These are phyloP conservation scores for Citrus inodora DNA, from an alignment of 345 rosid genomes.

Conservation along the genomic window DNA sequence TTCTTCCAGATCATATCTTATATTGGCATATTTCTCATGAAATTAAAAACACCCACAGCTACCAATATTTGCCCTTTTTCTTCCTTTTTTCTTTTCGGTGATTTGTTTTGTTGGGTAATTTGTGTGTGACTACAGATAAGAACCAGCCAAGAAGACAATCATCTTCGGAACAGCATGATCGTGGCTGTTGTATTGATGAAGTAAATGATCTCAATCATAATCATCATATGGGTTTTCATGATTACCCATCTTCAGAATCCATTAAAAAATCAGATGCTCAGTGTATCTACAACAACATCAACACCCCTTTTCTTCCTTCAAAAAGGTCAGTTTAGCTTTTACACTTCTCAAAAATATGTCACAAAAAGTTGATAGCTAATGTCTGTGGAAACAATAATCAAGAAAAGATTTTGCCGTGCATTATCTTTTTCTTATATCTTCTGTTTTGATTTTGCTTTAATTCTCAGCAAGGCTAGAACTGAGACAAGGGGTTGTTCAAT, in stretches of 20 bases:
- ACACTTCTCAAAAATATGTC: background rate
- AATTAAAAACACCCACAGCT: too few species aligned
- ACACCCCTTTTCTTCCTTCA: background rate
- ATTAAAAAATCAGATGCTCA: constrained; percentile 46
- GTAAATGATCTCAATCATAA: constrained; percentile 8
- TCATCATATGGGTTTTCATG: constrained; percentile 12
- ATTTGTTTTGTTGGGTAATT: background rate
- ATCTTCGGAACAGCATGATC: constrained; percentile 31
- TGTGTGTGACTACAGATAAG: constrained; percentile 25
- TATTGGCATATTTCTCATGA: constrained; percentile 33
- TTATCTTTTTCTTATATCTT: constrained; percentile 30
- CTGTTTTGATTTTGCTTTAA: background rate
- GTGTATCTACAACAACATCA: constrained; percentile 7
- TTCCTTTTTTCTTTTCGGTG: background rate
- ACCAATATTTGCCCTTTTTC: background rate
- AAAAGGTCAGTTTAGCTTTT: background rate
- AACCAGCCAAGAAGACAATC: constrained; percentile 34
- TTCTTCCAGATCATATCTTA: constrained; percentile 23
- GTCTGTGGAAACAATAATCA: constrained; percentile 30
- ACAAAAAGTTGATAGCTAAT: constrained; percentile 11
- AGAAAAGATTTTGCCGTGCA: constrained; percentile 21
- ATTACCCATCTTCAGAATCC: constrained; percentile 17
- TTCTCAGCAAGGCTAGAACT: constrained; percentile 35
- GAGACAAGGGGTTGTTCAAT: constrained; percentile 48
- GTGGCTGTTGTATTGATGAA: constrained; percentile 28